Evolutionary conservation across 2,329 filamentous ascomycete genomes (phyloP).

Genomic region (Ophiostoma perfectum): DNA sequence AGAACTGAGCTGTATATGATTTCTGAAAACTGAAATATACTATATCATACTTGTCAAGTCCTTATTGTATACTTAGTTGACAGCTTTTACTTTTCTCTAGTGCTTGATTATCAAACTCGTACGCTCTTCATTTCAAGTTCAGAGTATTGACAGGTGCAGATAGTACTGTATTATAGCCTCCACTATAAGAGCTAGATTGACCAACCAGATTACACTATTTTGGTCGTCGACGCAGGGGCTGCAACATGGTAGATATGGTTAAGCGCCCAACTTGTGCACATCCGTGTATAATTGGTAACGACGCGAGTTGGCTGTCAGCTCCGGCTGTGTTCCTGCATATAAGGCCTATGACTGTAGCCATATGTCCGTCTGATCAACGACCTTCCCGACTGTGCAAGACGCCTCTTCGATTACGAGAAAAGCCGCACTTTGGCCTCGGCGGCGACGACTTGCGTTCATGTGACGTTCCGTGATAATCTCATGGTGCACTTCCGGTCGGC

Average conservation of each 20-base stretch:
- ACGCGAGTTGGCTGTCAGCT: neutral
- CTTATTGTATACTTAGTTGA: too few species aligned
- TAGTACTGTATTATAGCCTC: neutral
- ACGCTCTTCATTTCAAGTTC: too few species aligned
- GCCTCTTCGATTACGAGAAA: neutral
- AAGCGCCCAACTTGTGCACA: constrained; percentile 3
- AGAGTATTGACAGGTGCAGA: too few species aligned
- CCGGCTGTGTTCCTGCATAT: neutral
- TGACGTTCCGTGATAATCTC: neutral
- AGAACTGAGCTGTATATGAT: too few species aligned
- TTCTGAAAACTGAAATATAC: too few species aligned
- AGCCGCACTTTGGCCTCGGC: neutral
- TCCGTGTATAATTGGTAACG: neutral
- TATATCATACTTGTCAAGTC: too few species aligned
- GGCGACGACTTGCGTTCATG: neutral
- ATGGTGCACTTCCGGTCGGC: neutral
- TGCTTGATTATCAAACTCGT: too few species aligned
- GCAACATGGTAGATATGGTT: neutral
- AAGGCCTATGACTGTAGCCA: neutral
- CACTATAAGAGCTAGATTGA: neutral
- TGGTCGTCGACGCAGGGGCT: neutral
- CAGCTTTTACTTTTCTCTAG: too few species aligned
- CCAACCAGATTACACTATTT: constrained; percentile 11
- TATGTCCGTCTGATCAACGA: neutral
- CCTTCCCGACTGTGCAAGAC: neutral